Conservation (phyloP, 805 yeast genomes). For the Candida ipomoeae region DNA sequence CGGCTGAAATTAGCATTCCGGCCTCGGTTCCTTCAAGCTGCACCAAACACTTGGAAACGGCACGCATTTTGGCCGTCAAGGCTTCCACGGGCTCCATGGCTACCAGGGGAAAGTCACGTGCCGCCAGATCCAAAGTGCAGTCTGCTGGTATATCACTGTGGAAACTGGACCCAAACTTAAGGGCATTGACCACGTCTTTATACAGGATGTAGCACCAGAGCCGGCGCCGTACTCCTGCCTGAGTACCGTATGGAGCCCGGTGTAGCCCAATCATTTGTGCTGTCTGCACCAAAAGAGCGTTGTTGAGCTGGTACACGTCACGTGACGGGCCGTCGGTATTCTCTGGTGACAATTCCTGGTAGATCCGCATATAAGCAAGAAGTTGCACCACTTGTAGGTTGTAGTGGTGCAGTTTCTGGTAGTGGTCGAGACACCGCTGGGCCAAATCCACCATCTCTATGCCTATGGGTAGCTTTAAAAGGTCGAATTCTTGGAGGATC, state of each 20-base stretch:
- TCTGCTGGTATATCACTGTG: slow-evolving; percentile 10
- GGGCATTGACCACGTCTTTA: slow-evolving; percentile 12
- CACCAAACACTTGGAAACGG: slow-evolving; percentile 5
- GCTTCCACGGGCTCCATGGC: slow-evolving; percentile 4
- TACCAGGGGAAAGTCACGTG: slow-evolving; percentile 3
- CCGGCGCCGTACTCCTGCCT: slow-evolving; percentile 13
- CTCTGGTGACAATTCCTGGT: slow-evolving; percentile 17
- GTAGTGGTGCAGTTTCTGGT: slow-evolving; percentile 11
- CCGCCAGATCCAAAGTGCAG: slow-evolving; percentile 7
- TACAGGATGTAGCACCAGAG: slow-evolving; percentile 15
- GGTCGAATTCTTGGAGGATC: slow-evolving; percentile 1
- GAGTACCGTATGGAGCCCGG: slow-evolving; percentile 13
- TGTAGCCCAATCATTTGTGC: slow-evolving; percentile 15
- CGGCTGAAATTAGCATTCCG: slow-evolving; percentile 5
- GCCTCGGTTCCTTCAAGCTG: slow-evolving; percentile 3
- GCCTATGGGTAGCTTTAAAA: slow-evolving; percentile 15
- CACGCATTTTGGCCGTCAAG: slow-evolving; percentile 6
- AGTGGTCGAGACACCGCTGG: slow-evolving; percentile 13
- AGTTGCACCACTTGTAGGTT: slow-evolving; percentile 13
- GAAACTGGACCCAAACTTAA: slow-evolving; percentile 14
- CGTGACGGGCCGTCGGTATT: slow-evolving; percentile 18
- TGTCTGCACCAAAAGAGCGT: slow-evolving; percentile 16
- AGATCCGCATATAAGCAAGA: slow-evolving; percentile 10
- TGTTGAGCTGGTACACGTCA: slow-evolving; percentile 15
- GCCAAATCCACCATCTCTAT: slow-evolving; percentile 17